phyloP scores from a whole-genome alignment of 2,329 filamentous ascomycete genomes.

The Elsinoe perseae region DNA sequence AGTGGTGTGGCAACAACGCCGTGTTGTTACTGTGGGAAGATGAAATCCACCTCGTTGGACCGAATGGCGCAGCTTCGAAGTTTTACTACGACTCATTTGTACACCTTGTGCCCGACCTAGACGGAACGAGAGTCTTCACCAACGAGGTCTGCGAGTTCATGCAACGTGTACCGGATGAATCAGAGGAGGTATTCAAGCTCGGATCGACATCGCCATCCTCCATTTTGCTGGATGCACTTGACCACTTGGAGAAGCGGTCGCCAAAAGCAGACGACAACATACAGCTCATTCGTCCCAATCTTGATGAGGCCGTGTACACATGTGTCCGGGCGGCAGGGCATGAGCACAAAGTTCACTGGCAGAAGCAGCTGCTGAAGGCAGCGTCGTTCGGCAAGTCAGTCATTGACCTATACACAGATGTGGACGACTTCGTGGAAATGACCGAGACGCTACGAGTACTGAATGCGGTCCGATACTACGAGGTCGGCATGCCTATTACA shows the following conservation, averaged over 20 bases:
- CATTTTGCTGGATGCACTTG: constrained; percentile 86
- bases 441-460: constrained; percentile 87
- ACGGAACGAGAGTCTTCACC: constrained; percentile 83
- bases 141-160: constrained; percentile 95
- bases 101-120: constrained; percentile 77
- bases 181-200: constrained; percentile 77
- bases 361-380: constrained; percentile 91
- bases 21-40: constrained; percentile 95
- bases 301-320: constrained; percentile 87
- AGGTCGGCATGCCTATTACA: constrained; percentile 80
- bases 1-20: constrained; percentile 95
- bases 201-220: constrained; percentile 84
- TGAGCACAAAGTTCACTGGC: constrained; percentile 84
- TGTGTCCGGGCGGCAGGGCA: constrained; percentile 91
- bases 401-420: constrained; percentile 87
- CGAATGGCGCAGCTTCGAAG: constrained; percentile 64
- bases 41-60: constrained; percentile 88
- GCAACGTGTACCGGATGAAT: constrained; percentile 70
- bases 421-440: constrained; percentile 95
- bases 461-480: constrained; percentile 85
- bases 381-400: constrained; percentile 98
- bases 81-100: constrained; percentile 83
- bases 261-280: constrained; percentile 98
- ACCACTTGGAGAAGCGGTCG: constrained; percentile 84
- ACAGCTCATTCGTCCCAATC: constrained; percentile 76